Evolutionary conservation across 345 rosid species (phyloP).

Genomic region (Gossypium thurberi): DNA sequence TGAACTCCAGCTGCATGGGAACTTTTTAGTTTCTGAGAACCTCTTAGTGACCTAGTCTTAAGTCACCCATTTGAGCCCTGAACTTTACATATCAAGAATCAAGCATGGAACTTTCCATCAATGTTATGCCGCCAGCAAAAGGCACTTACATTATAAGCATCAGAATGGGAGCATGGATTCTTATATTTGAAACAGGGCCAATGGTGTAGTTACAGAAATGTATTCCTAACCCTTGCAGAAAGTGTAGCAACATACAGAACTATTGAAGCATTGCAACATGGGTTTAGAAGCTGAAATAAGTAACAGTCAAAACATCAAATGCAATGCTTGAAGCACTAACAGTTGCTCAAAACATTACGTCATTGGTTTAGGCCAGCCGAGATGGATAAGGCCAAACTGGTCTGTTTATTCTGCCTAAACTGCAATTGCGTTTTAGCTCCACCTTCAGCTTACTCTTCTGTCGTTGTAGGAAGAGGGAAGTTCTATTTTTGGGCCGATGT

Average conservation of each 20-base stretch:
- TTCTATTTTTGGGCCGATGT: neutral
- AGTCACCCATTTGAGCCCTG: slow-evolving; percentile 16
- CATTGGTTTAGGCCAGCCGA: slow-evolving; percentile 8
- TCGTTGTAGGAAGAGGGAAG: neutral
- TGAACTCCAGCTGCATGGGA: slow-evolving; percentile 13
- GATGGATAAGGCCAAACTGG: slow-evolving; percentile 33
- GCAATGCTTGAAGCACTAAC: slow-evolving; percentile 9
- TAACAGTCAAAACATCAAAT: no score
- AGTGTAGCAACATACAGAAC: slow-evolving; percentile 4
- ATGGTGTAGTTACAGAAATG: neutral
- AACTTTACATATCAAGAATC: neutral
- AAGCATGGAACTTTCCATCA: neutral
- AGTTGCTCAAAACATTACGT: slow-evolving; percentile 8
- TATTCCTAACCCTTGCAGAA: neutral
- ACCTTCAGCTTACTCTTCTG: slow-evolving; percentile 9
- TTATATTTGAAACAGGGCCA: neutral
- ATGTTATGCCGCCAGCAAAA: neutral
- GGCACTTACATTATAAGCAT: neutral
- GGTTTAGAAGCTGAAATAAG: neutral
- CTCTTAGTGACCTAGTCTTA: neutral
- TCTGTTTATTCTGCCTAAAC: slow-evolving; percentile 42
- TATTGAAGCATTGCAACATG: slow-evolving; percentile 8
- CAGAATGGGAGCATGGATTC: neutral
- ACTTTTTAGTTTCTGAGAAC: no score
- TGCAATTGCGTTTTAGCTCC: slow-evolving; percentile 31